A percentile compares a stretch with the other conserved stretches of the same genome.
Evolutionary conservation across 805 yeast species (phyloP).

Genomic region (Candida golubevii): DNA sequence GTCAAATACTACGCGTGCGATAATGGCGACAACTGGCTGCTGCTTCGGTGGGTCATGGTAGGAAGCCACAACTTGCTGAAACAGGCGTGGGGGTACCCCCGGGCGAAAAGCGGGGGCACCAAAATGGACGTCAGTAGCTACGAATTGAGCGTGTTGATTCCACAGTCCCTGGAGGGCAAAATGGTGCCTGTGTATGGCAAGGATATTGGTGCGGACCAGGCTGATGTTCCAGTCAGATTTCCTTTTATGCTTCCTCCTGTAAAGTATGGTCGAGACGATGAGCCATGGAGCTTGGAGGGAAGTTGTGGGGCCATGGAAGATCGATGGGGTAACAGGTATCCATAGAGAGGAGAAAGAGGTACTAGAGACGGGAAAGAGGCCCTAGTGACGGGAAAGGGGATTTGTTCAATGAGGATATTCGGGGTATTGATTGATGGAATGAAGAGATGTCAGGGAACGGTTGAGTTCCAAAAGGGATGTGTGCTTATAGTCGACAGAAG

Average conservation of each 20-base stretch:
- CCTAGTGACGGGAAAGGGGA: no score
- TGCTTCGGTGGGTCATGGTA: constrained; percentile 63
- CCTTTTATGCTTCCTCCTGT: constrained; percentile 54
- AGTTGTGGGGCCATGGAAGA: constrained; percentile 8
- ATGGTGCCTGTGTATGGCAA: constrained; percentile 44
- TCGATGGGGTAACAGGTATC: constrained; percentile 9
- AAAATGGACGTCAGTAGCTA: constrained; percentile 32
- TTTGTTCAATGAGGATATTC: no score
- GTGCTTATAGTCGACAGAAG: no score
- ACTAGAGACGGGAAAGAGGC: no score
- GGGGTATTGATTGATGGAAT: no score
- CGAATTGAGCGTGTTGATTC: constrained; percentile 35
- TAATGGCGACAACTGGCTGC: constrained; percentile 45
- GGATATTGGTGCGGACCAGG: constrained; percentile 21
- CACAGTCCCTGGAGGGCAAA: constrained; percentile 16
- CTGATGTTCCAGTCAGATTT: constrained; percentile 37
- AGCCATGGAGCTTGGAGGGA: constrained; percentile 43
- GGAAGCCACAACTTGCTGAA: constrained; percentile 74
- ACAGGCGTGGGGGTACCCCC: constrained; percentile 72
- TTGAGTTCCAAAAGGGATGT: no score
- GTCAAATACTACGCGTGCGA: constrained; percentile 61
- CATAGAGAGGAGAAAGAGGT: background rate
- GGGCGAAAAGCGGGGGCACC: constrained; percentile 12
- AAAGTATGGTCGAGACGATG: constrained; percentile 36
- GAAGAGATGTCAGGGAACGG: no score